Evolutionary conservation across 805 yeast species (phyloP), one percentile per base, ranked within the genome.

Genomic region (Metschnikowia bowlesiae): DNA sequence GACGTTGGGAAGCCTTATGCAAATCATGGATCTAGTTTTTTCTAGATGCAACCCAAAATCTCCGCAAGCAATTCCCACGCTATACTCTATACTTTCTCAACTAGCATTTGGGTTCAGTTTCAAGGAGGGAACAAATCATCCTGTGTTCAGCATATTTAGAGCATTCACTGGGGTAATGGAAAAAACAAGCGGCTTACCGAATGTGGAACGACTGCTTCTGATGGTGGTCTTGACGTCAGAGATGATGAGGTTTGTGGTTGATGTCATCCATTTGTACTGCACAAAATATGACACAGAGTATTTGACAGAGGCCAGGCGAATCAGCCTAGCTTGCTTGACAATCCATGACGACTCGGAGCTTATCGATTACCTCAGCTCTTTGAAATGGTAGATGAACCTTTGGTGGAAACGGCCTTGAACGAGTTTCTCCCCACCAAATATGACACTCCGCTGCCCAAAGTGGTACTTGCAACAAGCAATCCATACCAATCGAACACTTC

Each of bases 371-470:
- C 47, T 47, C 10, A 18, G 32, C 11, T 39, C 52, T 8, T 52
- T 50, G 10, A 18, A 33, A 11, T 55, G 56, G 59, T 50, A 41
- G 48, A 13, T 10, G 7, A 16, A 6, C 34, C 39, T 37, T 32
- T 52, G 35, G 45, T 32, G 38, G 28, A 36, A 6, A 54, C 33
- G 11, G 56, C 39, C 65, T 76, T 84, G 46, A 89, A 84, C 0
- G 96, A 92, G 47, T 79, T 76, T 53, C 78, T 85, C 44, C 85
- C 78, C 58, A 87, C 79, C 4, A 86, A 74, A 67, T 91, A 91
- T 8, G 90, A 84, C 34, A 84, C 66, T 0, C 96, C 97, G 63
- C 96, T 87, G 53, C 81, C 62, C 0, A 86, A 62, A 0, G 97
- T 91, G 0, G 97, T 89, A 2, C 76, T 53, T 1, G 71, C 71